Conservation (phyloP, 2,329 filamentous ascomycete species). For the Aspergillus udagawae region DNA sequence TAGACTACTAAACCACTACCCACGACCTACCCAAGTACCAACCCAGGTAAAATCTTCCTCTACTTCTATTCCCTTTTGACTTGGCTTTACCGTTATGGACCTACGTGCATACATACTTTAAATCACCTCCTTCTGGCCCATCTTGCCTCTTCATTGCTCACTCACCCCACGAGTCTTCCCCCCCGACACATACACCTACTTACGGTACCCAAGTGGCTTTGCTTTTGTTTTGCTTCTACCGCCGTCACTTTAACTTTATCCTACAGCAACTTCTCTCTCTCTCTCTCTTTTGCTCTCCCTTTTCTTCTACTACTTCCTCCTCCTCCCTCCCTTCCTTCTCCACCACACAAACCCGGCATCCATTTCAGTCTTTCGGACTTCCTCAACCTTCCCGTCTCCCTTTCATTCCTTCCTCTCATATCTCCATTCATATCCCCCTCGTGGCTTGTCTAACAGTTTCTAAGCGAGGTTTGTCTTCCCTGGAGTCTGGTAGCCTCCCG, state of each 20-base stretch:
- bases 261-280: slow-evolving; percentile 1
- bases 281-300: slow-evolving; percentile 9
- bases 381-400: slow-evolving; percentile 11
- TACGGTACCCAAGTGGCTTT: not conserved
- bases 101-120: not conserved
- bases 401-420: slow-evolving; percentile 11
- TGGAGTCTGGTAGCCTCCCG: not conserved
- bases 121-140: not conserved
- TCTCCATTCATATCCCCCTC: slow-evolving; percentile 8
- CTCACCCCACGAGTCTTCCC: not conserved
- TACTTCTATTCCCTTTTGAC: not conserved
- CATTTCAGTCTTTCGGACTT: slow-evolving; percentile 9
- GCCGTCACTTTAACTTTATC: slow-evolving; percentile 1
- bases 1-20: not conserved
- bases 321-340: slow-evolving; percentile 20
- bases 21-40: not conserved
- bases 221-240: not conserved
- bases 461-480: slow-evolving; percentile 1
- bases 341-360: slow-evolving; percentile 13
- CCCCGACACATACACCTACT: not conserved
- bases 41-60: not conserved
- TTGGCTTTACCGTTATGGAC: slow-evolving; percentile 1
- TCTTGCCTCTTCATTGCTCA: not conserved
- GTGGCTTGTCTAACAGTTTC: slow-evolving; percentile 6
- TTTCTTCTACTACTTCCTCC: slow-evolving; percentile 22